Conservation (phyloP, 2,329 filamentous ascomycete species). For the Albifimbria verrucaria region DNA sequence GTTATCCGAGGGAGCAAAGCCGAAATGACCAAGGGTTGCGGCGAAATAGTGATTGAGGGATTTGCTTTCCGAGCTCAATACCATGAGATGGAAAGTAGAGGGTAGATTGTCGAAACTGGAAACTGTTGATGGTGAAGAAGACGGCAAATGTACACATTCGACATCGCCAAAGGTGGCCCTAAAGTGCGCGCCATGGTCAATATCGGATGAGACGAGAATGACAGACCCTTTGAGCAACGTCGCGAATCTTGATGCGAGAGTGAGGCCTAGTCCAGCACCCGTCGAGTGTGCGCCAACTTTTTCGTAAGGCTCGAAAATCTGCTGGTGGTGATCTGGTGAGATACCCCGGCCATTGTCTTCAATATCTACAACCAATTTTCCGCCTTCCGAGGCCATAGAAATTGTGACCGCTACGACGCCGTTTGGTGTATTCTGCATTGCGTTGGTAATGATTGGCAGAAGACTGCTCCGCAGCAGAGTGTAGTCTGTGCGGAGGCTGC, state of each 20-base stretch:
- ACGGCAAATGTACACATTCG: not conserved
- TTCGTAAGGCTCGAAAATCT: conserved; percentile 41
- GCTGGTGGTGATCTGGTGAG: conserved; percentile 24
- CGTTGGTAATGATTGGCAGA: conserved; percentile 37
- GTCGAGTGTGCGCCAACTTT: conserved; percentile 33
- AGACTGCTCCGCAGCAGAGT: conserved; percentile 38
- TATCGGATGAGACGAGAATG: conserved; percentile 30
- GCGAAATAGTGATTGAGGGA: conserved; percentile 6
- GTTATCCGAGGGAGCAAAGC: conserved; percentile 6
- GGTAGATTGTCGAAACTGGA: conserved; percentile 2
- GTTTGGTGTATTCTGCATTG: conserved; percentile 34
- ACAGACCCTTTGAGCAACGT: conserved; percentile 34
- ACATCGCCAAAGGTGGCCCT: conserved; percentile 16
- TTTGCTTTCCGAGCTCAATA: not conserved
- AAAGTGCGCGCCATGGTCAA: conserved; percentile 37
- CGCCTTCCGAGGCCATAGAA: conserved; percentile 23
- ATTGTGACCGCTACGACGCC: conserved; percentile 33
- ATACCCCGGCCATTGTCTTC: conserved; percentile 40
- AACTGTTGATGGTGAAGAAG: not conserved
- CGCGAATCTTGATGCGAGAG: conserved; percentile 38
- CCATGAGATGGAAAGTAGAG: conserved; percentile 3
- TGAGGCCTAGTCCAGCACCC: conserved; percentile 40
- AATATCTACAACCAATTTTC: conserved; percentile 33
- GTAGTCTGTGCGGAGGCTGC: conserved; percentile 32
- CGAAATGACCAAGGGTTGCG: conserved; percentile 4